These are phyloP conservation scores for Solanum ahanhuiri DNA, from an alignment of 257 asterid species.

Conservation along the genomic window DNA sequence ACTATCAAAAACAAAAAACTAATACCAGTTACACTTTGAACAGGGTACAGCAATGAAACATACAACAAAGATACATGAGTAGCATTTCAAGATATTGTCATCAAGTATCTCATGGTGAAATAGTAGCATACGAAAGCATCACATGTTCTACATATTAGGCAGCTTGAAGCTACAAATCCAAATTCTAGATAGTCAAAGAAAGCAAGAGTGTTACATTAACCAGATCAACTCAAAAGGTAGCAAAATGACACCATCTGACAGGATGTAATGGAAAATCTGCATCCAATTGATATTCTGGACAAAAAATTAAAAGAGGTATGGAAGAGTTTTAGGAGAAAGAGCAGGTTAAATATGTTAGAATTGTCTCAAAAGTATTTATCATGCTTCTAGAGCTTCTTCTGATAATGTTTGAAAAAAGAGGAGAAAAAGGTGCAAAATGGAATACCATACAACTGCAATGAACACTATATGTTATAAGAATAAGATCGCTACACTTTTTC, in stretches of 20 bases:
- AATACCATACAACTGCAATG: background rate
- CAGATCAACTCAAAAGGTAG: background rate
- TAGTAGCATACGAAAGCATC: background rate
- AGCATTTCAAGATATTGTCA: background rate
- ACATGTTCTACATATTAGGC: background rate
- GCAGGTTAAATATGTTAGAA: background rate
- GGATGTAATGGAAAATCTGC: background rate
- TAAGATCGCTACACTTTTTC: background rate
- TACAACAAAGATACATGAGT: background rate
- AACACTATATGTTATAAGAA: background rate
- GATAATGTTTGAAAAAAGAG: background rate
- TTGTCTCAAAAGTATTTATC: background rate
- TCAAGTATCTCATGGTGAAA: background rate
- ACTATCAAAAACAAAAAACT: background rate
- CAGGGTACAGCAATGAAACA: background rate
- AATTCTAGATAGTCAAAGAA: background rate
- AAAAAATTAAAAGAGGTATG: background rate
- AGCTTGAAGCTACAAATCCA: background rate
- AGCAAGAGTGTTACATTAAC: background rate
- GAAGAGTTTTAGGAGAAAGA: background rate
- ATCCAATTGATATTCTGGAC: background rate
- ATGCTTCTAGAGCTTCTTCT: background rate
- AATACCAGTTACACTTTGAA: background rate
- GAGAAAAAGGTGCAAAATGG: background rate
- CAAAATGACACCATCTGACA: background rate